Percentiles rank a stretch among this genome's conserved stretches.
Conservation (phyloP, 2,329 filamentous ascomycete species). For the Xylaria digitata region DNA sequence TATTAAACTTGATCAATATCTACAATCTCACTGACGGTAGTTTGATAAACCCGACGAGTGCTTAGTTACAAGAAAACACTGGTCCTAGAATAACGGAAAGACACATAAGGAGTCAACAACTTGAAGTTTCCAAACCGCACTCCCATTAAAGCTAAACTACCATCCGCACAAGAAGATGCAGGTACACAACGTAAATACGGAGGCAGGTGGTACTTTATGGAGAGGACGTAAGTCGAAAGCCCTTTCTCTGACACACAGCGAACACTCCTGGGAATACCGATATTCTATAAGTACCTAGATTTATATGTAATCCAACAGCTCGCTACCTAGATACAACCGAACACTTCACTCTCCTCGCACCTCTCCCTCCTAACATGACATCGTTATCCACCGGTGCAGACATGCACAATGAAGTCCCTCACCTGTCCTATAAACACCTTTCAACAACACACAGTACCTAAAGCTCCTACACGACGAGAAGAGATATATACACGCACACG, state of each 20-base stretch:
- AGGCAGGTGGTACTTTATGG: background rate
- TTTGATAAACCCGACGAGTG: background rate
- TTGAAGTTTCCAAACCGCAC: background rate
- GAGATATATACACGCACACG: background rate
- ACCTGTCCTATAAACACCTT: constrained; percentile 19
- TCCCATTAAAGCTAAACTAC: background rate
- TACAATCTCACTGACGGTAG: background rate
- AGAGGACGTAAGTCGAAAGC: constrained; percentile 1
- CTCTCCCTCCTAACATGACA: constrained; percentile 10
- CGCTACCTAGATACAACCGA: background rate
- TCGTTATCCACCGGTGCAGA: background rate
- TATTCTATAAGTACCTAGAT: background rate
- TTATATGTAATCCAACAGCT: background rate
- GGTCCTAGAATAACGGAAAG: background rate
- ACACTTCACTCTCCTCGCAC: background rate
- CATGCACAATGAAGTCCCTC: constrained; percentile 23
- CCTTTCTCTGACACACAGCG: background rate
- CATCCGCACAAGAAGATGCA: background rate
- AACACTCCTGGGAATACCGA: background rate
- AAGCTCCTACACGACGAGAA: background rate
- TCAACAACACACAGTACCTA: constrained; percentile 3
- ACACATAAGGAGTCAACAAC: background rate
- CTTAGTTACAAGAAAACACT: background rate
- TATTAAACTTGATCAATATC: background rate
- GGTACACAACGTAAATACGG: background rate